Conservation (phyloP, 768 basidiomycete genomes). For the Termitomyces sp. region DNA sequence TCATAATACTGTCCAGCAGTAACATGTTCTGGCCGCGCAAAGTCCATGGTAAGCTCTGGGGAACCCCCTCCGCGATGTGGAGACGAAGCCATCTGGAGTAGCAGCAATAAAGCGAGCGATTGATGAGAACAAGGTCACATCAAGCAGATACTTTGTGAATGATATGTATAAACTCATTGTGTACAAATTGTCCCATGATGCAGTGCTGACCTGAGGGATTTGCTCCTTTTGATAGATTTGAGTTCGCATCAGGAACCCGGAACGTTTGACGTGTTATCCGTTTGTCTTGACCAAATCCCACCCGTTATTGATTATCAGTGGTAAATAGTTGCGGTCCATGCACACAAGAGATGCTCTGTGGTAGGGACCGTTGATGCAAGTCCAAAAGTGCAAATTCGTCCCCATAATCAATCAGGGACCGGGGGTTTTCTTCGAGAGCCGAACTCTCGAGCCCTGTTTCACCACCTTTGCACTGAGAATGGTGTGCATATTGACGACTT, state of each 20-base stretch:
- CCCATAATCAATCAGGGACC: background rate
- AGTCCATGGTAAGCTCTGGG: constrained; percentile 10
- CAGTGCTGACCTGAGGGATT: background rate
- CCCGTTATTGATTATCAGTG: background rate
- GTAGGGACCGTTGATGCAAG: background rate
- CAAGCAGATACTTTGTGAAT: constrained; percentile 1
- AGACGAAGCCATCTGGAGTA: constrained; percentile 7
- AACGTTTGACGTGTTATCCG: background rate
- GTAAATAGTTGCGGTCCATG: background rate
- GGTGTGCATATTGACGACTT: background rate
- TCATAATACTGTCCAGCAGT: constrained; percentile 22
- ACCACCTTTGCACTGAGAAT: background rate
- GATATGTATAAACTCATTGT: background rate
- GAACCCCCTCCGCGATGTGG: background rate
- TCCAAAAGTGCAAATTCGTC: background rate
- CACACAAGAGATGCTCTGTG: background rate
- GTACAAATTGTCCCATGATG: constrained; percentile 7
- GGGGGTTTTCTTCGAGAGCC: background rate
- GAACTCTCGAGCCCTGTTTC: background rate
- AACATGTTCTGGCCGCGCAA: constrained; percentile 7
- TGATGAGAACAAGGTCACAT: constrained; percentile 7
- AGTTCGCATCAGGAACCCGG: background rate
- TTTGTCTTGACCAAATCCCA: background rate
- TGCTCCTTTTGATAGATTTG: constrained; percentile 12
- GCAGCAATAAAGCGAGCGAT: background rate